These are phyloP conservation scores for Mrakiaceae sp. DNA, from an alignment of 1,284 basidiomycete species.

Conservation along the genomic window DNA sequence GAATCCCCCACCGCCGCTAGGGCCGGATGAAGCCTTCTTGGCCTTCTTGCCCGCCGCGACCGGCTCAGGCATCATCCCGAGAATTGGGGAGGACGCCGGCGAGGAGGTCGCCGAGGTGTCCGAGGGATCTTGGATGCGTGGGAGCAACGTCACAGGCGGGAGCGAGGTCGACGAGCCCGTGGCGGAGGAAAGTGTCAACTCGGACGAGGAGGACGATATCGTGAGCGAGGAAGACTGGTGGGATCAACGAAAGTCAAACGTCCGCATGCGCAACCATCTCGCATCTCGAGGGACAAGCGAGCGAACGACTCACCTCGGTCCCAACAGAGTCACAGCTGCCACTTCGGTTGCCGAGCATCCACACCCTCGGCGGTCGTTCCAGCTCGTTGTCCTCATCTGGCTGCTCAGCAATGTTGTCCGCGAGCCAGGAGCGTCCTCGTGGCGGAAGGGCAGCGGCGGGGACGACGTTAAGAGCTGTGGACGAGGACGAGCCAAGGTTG, in stretches of 20 bases:
- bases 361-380: neutral
- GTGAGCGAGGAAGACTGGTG: neutral
- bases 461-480: no score
- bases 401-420: no score
- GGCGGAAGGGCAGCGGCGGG: no score
- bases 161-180: neutral
- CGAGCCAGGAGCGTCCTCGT: no score
- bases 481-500: no score
- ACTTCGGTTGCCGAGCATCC: constrained; percentile 1
- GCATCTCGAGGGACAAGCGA: neutral
- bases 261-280: neutral
- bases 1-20: neutral
- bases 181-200: neutral
- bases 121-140: neutral
- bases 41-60: neutral
- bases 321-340: neutral
- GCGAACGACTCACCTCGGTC: constrained; percentile 1
- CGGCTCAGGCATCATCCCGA: neutral
- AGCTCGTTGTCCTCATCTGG: neutral
- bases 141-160: neutral
- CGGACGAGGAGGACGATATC: neutral
- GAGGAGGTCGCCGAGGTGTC: neutral
- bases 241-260: neutral
- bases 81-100: neutral
- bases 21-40: neutral